A percentile compares a stretch with the other conserved stretches of the same genome.
Evolutionary conservation across 345 rosid genomes (phyloP).

Genomic region (Camelina laxa): DNA sequence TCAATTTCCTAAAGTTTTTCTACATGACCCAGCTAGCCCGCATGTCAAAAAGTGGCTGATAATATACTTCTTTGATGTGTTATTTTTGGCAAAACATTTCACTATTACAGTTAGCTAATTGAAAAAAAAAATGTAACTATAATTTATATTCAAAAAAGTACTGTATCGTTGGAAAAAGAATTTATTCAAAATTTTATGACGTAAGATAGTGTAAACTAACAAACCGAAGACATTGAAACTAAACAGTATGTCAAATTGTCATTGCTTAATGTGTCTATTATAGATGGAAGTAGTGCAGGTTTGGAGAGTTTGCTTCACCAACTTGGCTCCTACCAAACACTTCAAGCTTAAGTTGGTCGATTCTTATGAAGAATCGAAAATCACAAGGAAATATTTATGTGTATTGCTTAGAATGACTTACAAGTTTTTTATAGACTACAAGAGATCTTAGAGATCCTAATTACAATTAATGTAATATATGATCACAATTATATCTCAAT

Average conservation of each 20-base stretch:
- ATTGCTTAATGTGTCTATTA: neutral
- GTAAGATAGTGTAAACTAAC: neutral
- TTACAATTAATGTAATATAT: too few relatives aligned
- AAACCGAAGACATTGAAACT: neutral
- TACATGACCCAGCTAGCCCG: neutral
- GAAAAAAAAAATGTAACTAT: neutral
- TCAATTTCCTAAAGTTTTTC: neutral
- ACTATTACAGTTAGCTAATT: neutral
- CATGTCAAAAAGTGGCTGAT: neutral
- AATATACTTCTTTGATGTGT: neutral
- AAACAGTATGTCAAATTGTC: neutral
- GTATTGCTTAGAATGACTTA: too few relatives aligned
- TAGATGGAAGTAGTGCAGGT: slow-evolving; percentile 2
- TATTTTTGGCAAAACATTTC: neutral
- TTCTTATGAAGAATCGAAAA: too few relatives aligned
- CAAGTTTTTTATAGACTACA: too few relatives aligned
- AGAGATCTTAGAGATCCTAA: too few relatives aligned
- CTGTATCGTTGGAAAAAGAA: neutral
- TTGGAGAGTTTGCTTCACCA: slow-evolving; percentile 38
- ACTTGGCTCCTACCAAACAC: slow-evolving; percentile 19
- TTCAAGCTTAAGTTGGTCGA: neutral
- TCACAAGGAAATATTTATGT: too few relatives aligned
- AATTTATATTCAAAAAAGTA: neutral
- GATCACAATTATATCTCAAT: too few relatives aligned
- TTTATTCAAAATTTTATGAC: neutral